These are phyloP conservation scores for Scopulariopsis brevicaulis DNA, from an alignment of 2,329 filamentous ascomycete genomes.

Conservation along the genomic window DNA sequence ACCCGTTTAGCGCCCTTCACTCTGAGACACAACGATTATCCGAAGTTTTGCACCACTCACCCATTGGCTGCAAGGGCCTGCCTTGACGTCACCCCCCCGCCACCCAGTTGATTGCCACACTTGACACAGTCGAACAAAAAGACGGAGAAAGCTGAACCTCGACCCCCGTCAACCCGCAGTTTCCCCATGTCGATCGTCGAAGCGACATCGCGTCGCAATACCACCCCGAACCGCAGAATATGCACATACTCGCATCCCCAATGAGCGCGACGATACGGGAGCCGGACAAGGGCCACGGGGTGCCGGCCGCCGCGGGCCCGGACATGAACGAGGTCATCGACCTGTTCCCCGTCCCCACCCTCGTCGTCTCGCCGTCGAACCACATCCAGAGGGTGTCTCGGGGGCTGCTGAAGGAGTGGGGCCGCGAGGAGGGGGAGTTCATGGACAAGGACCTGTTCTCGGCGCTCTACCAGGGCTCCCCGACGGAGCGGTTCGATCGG, in stretches of 20 bases:
- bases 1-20: too few species aligned
- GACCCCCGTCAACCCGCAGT: too few species aligned
- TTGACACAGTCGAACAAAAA: too few species aligned
- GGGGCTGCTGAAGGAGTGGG: conserved; percentile 16
- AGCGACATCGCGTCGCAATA: too few species aligned
- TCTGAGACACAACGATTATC: too few species aligned
- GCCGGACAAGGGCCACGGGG: background rate
- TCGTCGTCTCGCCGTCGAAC: conserved; percentile 17
- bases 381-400: conserved; percentile 17
- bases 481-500: conserved; percentile 14
- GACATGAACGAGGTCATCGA: conserved; percentile 15
- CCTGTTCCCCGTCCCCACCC: conserved; percentile 16
- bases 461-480: conserved; percentile 15
- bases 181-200: too few species aligned
- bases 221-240: background rate
- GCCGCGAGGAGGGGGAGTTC: conserved; percentile 12
- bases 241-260: background rate
- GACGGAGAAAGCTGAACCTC: too few species aligned
- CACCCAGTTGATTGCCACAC: too few species aligned
- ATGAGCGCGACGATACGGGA: background rate
- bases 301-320: background rate
- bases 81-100: too few species aligned
- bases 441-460: conserved; percentile 15
- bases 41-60: too few species aligned
- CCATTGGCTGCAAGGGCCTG: too few species aligned